phyloP scores from a whole-genome alignment of 2,329 filamentous ascomycete genomes.

The Talaromyces sp. region DNA sequence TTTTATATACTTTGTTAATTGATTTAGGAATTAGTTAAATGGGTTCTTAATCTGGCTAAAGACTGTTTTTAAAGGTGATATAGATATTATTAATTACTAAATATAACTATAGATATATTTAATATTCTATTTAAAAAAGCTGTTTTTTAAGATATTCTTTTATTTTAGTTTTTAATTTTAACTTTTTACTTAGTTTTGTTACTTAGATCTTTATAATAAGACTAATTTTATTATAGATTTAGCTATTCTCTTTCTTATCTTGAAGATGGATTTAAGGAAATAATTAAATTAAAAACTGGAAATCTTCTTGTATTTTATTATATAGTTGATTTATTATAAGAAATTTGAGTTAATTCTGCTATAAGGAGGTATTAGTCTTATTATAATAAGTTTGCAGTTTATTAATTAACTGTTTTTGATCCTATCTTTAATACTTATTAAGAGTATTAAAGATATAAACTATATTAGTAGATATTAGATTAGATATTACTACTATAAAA shows the following conservation, averaged over 20 bases:
- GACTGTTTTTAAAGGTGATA: constrained; percentile 7
- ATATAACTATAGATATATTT: constrained; percentile 36
- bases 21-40: background rate
- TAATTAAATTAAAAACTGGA: constrained; percentile 9
- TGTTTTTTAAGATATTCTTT: constrained; percentile 15
- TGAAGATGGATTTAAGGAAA: constrained; percentile 15
- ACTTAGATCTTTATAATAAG: constrained; percentile 17
- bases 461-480: constrained; percentile 17
- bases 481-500: constrained; percentile 13
- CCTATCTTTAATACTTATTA: constrained; percentile 32
- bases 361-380: background rate
- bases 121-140: constrained; percentile 25
- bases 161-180: constrained; percentile 13
- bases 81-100: constrained; percentile 13
- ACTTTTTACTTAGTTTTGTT: constrained; percentile 12
- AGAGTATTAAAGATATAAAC: constrained; percentile 38
- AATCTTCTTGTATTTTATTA: constrained; percentile 11
- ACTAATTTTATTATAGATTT: constrained; percentile 19
- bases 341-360: constrained; percentile 26
- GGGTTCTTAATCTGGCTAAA: constrained; percentile 3
- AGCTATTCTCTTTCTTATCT: constrained; percentile 15
- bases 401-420: constrained; percentile 16
- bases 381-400: constrained; percentile 22
- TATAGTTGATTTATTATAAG: constrained; percentile 25
- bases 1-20: constrained; percentile 14